A percentile compares a stretch with the other conserved stretches of the same genome.
Evolutionary conservation across 495 filamentous ascomycete genomes (phyloP).

Genomic region (Tetracladium marchalianum): DNA sequence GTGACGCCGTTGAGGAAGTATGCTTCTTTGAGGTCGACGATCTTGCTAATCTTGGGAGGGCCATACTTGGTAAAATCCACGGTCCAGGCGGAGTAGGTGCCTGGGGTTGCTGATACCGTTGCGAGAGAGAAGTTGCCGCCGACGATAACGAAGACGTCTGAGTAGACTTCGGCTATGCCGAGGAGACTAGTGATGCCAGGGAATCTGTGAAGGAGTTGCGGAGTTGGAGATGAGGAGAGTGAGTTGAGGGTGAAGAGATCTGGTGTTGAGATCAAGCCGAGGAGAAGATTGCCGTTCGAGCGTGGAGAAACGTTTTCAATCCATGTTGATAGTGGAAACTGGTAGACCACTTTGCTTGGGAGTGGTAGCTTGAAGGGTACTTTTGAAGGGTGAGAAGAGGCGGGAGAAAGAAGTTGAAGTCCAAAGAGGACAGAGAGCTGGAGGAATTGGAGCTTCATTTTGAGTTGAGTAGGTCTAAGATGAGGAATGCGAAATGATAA

Average conservation of each 20-base stretch:
- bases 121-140: conserved; percentile 27
- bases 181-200: conserved; percentile 24
- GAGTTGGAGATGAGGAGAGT: background rate
- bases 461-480: too few species aligned
- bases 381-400: too few species aligned
- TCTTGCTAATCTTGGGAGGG: conserved; percentile 13
- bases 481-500: too few species aligned
- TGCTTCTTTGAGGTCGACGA: conserved; percentile 28
- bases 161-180: conserved; percentile 32
- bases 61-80: conserved; percentile 20
- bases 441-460: too few species aligned
- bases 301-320: conserved; percentile 31
- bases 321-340: conserved; percentile 29
- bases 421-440: too few species aligned
- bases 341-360: conserved; percentile 6
- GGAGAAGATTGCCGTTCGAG: conserved; percentile 25
- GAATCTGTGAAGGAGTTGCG: conserved; percentile 24
- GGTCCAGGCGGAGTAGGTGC: conserved; percentile 30
- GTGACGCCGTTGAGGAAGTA: conserved; percentile 32
- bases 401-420: too few species aligned
- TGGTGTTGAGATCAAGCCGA: conserved; percentile 26
- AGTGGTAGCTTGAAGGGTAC: background rate
- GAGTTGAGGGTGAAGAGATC: conserved; percentile 33
- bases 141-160: conserved; percentile 34
- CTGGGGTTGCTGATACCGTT: conserved; percentile 20